Percentiles rank a stretch among this genome's conserved stretches.
These are phyloP conservation scores for Wickerhamiella kurtzmanii DNA, from an alignment of 805 yeast genomes.

Conservation along the genomic window DNA sequence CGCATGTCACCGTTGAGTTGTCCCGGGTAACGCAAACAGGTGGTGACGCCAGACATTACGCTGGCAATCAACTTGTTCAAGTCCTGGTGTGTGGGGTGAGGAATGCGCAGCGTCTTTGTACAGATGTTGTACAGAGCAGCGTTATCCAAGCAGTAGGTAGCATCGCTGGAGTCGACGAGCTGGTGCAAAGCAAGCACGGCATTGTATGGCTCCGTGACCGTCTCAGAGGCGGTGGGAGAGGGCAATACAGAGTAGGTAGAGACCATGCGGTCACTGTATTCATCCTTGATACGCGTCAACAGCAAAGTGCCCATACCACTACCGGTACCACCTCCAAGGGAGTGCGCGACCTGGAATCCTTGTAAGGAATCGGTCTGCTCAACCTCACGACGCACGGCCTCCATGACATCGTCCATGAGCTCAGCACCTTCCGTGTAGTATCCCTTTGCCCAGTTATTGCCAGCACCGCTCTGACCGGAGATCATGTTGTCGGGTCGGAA, in stretches of 20 bases:
- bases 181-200: conserved; percentile 86
- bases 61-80: conserved; percentile 73
- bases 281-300: conserved; percentile 76
- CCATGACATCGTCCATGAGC: conserved; percentile 78
- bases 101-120: conserved; percentile 68
- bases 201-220: conserved; percentile 91
- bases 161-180: conserved; percentile 80
- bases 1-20: conserved; percentile 86
- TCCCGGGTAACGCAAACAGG: conserved; percentile 89
- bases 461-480: conserved; percentile 85
- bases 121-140: conserved; percentile 87
- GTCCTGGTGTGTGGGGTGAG: conserved; percentile 65
- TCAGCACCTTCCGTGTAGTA: conserved; percentile 96
- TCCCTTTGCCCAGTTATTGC: conserved; percentile 96
- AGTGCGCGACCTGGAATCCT: conserved; percentile 84
- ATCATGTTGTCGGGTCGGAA: conserved; percentile 88
- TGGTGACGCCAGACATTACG: conserved; percentile 92
- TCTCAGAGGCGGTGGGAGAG: conserved; percentile 79
- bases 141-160: conserved; percentile 89
- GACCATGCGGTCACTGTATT: conserved; percentile 91
- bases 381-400: conserved; percentile 83
- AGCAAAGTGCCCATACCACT: conserved; percentile 91
- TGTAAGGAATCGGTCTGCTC: conserved; percentile 86
- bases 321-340: conserved; percentile 88
- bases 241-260: conserved; percentile 91